A percentile compares a stretch with the other conserved stretches of the same genome.
Conservation (phyloP, 345 rosid species). For the Jatropha curcas region DNA sequence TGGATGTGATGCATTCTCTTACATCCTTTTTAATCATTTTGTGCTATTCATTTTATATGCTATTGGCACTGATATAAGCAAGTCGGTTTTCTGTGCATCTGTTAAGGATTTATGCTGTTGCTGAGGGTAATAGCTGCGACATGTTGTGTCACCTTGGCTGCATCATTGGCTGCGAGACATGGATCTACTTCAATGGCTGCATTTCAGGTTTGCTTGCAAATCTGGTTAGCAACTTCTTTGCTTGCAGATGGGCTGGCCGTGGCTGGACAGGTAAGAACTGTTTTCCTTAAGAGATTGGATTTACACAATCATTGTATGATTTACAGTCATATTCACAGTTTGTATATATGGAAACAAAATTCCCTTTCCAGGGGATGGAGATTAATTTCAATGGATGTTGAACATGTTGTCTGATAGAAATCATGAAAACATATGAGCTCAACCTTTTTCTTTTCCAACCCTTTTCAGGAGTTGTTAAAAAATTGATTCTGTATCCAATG, state of each 20-base stretch:
- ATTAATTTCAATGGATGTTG: background rate
- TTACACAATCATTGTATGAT: background rate
- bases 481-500: too few species aligned
- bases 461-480: background rate
- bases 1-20: background rate
- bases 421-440: background rate
- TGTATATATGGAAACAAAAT: background rate
- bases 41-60: background rate
- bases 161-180: slow-evolving; percentile 29
- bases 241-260: slow-evolving; percentile 36
- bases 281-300: background rate
- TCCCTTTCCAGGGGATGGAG: background rate
- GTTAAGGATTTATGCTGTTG: slow-evolving; percentile 26
- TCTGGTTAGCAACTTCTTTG: slow-evolving; percentile 29
- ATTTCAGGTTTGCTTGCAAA: slow-evolving; percentile 36
- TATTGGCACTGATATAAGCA: slow-evolving; percentile 5
- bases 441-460: background rate
- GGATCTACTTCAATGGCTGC: slow-evolving; percentile 36
- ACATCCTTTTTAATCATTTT: background rate
- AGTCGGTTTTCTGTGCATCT: background rate
- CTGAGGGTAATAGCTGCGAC: slow-evolving; percentile 36
- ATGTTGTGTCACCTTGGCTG: slow-evolving; percentile 31
- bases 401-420: too few species aligned
- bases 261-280: slow-evolving; percentile 32
- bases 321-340: background rate